phyloP scores from a whole-genome alignment of 164 flowering plant genomes.

The Stephania cephalantha region DNA sequence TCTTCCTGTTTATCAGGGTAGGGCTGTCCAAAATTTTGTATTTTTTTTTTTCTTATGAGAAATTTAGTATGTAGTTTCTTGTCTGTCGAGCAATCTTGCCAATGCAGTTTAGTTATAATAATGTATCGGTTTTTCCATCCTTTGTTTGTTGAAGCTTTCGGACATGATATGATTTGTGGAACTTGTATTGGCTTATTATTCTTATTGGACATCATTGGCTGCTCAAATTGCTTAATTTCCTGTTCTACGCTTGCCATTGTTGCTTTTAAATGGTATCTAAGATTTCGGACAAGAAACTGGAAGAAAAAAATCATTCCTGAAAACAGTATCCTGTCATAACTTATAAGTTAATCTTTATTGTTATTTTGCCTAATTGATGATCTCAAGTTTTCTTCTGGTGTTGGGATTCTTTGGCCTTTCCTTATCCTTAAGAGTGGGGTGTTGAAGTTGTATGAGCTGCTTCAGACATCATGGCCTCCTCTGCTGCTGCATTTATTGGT shows the following conservation, averaged over 20 bases:
- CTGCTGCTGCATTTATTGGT: background rate
- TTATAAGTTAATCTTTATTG: background rate
- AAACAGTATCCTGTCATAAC: background rate
- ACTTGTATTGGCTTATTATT: background rate
- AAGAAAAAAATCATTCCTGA: too few species aligned
- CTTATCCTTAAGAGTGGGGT: background rate
- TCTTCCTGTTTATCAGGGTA: constrained; percentile 1
- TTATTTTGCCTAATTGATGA: background rate
- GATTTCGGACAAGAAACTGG: too few species aligned
- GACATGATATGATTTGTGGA: background rate
- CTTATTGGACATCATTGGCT: too few species aligned
- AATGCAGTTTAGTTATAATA: background rate
- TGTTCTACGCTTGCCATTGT: too few species aligned
- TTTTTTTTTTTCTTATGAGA: too few species aligned
- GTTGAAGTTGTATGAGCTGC: background rate
- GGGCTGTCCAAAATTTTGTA: background rate
- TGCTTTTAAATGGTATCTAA: too few species aligned
- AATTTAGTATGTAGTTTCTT: constrained; percentile 1
- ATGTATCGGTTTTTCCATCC: background rate
- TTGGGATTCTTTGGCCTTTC: too few species aligned
- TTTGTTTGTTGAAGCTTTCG: background rate
- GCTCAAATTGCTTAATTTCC: too few species aligned
- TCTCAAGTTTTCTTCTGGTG: background rate
- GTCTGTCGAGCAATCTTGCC: background rate
- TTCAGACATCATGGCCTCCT: background rate